Base-by-base conservation (phyloP, 257 asterid genomes). In the Echium plantagineum region DNA sequence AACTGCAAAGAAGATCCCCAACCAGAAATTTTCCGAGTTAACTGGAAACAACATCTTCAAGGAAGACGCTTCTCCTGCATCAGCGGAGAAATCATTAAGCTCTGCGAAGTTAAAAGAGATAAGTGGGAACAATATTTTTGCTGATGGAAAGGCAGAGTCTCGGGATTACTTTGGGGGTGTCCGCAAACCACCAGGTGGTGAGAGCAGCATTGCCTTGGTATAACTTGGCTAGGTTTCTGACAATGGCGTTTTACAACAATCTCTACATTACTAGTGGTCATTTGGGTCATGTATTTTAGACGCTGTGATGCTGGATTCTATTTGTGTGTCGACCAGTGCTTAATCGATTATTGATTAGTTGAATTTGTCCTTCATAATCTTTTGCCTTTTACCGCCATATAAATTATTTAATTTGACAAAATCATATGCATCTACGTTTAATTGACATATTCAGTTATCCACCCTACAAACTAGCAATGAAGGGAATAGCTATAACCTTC, bases 121-220 rank as follows among this genome's bases (percentile, higher is more conserved):
- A 90, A 93, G 94, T 4, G 99, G 99, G 61, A 89, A 83, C 61
- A 93, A 89, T 64, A 93, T 93, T 13, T 93, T 93, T 21, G 94
- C 97, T 0, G 97, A 93, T 49, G 97, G 94, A 7, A 93, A 93
- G 63, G 87, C 62, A 55, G 97, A 93, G 59, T 89, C 97, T 15
- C 87, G 99, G 1, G 99, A 93, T 76, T 89, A 81, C 76, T 85
- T 84, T 7, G 99, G 99, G 3, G 99, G 99, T 31, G 97, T 89
- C 21, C 95, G 99, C 70, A 93, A 93, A 81, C 99, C 99, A 16
- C 99, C 99, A 0, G 99, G 99, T 21, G 99, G 99, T 1, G 97
- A 84, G 70, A 93, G 99, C 97, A 89, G 95, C 83, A 93, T 93
- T 49, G 94, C 97, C 49, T 72, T 93, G 75, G 90, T 93, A 78